Evolutionary conservation across 805 yeast species (phyloP), one percentile per base, ranked within the genome.

Genomic region (Candida argentea): DNA sequence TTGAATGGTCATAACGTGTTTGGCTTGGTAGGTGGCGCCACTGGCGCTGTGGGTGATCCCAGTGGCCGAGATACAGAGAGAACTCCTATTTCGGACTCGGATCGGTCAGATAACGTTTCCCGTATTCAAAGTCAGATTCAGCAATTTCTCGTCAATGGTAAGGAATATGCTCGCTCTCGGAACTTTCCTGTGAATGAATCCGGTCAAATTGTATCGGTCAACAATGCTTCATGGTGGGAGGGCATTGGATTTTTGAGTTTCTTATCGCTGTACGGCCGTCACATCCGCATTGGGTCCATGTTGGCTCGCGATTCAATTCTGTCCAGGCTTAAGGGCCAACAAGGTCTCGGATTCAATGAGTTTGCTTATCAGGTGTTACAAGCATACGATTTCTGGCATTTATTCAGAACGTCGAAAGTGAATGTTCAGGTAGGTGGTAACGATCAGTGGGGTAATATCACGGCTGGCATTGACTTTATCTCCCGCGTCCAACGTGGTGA

Each of bases 361-460:
- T 91, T 91, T 49, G 70, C 94, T 1, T 91, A 91, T 51, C 98
- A 91, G 47, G 61, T 89, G 12, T 57, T 91, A 31, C 98, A 91
- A 52, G 97, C 95, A 0, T 91, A 73, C 50, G 98, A 91, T 48
- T 91, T 85, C 47, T 85, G 79, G 66, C 85, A 87, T 46, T 56
- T 91, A 33, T 74, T 73, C 57, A 66, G 65, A 21, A 49, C 68
- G 10, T 54, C 70, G 20, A 52, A 61, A 3, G 87, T 87, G 24
- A 62, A 65, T 24, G 54, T 86, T 9, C 97, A 91, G 57, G 76
- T 82, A 20, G 98, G 98, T 14, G 98, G 98, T 5, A 86, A 82
- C 47, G 98, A 91, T 50, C 98, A 91, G 54, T 91, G 95, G 86
- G 98, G 98, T 1, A 91, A 91, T 44, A 91, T 91, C 34, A 84